These are phyloP conservation scores for Phytopythium litorale DNA, from an alignment of 352 stramenopile genomes.

Conservation along the genomic window DNA sequence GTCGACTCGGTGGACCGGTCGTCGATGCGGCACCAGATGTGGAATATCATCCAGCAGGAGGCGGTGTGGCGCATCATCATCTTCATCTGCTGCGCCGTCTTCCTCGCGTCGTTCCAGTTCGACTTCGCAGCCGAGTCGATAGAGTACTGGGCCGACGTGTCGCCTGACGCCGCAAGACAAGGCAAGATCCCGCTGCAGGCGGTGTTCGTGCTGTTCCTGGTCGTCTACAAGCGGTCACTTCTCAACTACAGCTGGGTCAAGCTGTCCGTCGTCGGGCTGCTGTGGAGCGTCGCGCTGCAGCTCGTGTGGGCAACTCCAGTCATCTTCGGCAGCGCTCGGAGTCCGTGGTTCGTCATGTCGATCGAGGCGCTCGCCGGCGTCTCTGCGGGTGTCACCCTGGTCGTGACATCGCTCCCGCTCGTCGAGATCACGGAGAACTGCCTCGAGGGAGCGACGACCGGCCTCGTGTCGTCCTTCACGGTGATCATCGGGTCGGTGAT, in stretches of 20 bases:
- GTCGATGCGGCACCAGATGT: conserved; percentile 57
- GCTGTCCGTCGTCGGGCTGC: conserved; percentile 38
- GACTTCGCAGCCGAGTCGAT: conserved; percentile 48
- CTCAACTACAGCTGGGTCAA: conserved; percentile 78
- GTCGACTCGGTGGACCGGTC: conserved; percentile 61
- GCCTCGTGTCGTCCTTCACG: conserved; percentile 56
- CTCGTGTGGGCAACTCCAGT: conserved; percentile 36
- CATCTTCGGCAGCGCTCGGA: conserved; percentile 43
- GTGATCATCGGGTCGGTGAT: conserved; percentile 62
- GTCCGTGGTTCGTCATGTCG: conserved; percentile 40
- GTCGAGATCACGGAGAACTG: conserved; percentile 75
- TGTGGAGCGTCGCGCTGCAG: conserved; percentile 31
- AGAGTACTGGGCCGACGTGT: conserved; percentile 38
- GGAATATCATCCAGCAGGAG: conserved; percentile 74
- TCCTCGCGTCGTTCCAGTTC: conserved; percentile 64
- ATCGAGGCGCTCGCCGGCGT: conserved; percentile 43
- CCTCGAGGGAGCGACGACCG: conserved; percentile 64
- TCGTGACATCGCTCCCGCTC: conserved; percentile 58
- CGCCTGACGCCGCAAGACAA: conserved; percentile 31
- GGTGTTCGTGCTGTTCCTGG: conserved; percentile 40
- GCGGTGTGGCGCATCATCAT: conserved; percentile 71
- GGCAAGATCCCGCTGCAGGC: conserved; percentile 41
- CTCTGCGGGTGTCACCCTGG: conserved; percentile 25
- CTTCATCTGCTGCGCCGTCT: conserved; percentile 59
- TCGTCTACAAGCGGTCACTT: conserved; percentile 49